phyloP scores from a whole-genome alignment of 257 asterid genomes.

The Lycium ferocissimum region DNA sequence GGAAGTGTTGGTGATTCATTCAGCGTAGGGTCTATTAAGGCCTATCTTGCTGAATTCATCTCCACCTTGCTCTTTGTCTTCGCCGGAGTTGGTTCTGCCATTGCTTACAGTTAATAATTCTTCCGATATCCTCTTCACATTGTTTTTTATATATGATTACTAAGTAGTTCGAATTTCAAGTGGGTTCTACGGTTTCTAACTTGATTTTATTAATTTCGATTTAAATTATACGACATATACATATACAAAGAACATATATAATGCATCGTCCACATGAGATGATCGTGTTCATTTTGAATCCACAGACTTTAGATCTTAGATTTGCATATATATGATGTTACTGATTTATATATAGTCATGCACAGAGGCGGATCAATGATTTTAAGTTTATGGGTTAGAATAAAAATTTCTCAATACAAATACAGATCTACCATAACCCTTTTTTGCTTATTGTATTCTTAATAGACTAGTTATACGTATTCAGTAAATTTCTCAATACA shows the following conservation, averaged over 20 bases:
- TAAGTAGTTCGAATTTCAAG: background rate
- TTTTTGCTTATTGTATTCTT: no score
- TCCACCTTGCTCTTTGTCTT: conserved; percentile 90
- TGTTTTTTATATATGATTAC: background rate
- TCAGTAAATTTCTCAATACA: no score
- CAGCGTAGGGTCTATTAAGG: conserved; percentile 65
- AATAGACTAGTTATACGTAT: no score
- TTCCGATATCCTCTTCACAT: background rate
- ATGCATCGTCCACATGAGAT: background rate
- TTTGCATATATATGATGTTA: background rate
- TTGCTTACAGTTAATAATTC: conserved; percentile 70
- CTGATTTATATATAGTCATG: no score
- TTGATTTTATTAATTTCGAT: no score
- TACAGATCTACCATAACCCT: no score
- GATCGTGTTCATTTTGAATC: background rate
- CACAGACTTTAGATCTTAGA: background rate
- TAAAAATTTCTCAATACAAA: no score
- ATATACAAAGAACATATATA: background rate
- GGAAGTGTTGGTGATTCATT: conserved; percentile 81
- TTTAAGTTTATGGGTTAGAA: no score
- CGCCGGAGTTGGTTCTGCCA: conserved; percentile 98
- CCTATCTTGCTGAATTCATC: conserved; percentile 91
- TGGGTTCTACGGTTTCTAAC: background rate
- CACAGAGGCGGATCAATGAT: background rate
- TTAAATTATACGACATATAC: no score